Base-by-base conservation (phyloP, 768 basidiomycete genomes). In the Boletellus emodensis region DNA sequence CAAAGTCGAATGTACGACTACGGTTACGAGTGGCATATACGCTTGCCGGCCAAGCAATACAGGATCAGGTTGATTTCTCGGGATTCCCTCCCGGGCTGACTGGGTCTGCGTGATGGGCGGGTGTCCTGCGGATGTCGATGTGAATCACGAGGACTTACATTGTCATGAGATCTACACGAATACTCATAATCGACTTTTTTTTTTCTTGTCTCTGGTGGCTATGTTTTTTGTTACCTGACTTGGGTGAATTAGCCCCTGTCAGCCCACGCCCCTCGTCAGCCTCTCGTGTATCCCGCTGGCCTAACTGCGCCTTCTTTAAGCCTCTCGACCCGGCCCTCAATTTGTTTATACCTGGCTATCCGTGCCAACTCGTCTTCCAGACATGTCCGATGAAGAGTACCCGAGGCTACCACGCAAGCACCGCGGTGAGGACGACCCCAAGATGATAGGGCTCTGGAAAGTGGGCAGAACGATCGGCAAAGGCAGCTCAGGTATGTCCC, bases 61-160 rank as follows among this genome's bases (percentile, higher is more conserved):
- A 94, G 68, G 96, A 99, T 43, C 94, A 97, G 72, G 84, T 93
- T 49, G 94, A 98, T 70, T 98, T 98, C 66, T 67, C 87, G 18
- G 89, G 91, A 2, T 95, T 97, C 69, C 93, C 94, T 15, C 75
- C 84, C 18, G 81, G 81, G 37, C 66, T 90, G 58, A 90, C 87
- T 17, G 77, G 78, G 33, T 71, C 71, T 36, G 52, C 55, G 32
- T 70, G 53, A 67, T 46, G 40, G 38, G 26, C 20, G 36, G 41
- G 32, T 45, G 26, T 24, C 18, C 20, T 48, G 40, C 24, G 28
- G 37, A 49, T 45, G 54, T 66, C 58, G 38, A 57, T 56, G 54
- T 51, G 41, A 46, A 46, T 33, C 52, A 51, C 35, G 35, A 5
- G 32, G 44, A 46, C 48, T 52, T 52, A 14, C 43, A 37, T 57